phyloP scores from a whole-genome alignment of 2,329 filamentous ascomycete species.

The Neonectria coccinea region DNA sequence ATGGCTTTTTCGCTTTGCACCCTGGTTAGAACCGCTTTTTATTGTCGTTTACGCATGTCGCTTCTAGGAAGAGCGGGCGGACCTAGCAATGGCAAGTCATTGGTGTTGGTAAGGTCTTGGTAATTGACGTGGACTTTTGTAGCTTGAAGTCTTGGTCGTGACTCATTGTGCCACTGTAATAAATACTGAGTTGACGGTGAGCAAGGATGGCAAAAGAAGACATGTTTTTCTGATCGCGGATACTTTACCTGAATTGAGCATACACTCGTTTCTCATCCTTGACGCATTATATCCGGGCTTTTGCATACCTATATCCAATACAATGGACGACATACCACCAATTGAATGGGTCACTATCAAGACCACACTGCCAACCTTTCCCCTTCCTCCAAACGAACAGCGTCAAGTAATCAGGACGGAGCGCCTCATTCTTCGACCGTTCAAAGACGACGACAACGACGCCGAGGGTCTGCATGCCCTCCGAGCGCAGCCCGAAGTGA shows the following conservation, averaged over 20 bases:
- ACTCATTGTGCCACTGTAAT: slow-evolving; percentile 8
- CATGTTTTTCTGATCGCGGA: not conserved
- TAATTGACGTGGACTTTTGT: slow-evolving; percentile 19
- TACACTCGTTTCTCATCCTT: not conserved
- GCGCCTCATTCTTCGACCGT: slow-evolving; percentile 66
- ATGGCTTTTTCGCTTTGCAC: not conserved
- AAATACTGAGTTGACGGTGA: not conserved
- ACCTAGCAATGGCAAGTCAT: slow-evolving; percentile 9
- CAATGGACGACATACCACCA: slow-evolving; percentile 38
- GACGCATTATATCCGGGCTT: not conserved
- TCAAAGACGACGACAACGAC: slow-evolving; percentile 60
- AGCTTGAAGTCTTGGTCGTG: slow-evolving; percentile 7
- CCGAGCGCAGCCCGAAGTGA: slow-evolving; percentile 69
- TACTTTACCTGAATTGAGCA: not conserved
- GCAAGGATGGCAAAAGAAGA: not conserved
- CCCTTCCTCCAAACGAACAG: slow-evolving; percentile 55
- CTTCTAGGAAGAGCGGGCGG: slow-evolving; percentile 13
- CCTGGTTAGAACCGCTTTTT: not conserved
- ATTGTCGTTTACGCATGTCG: not conserved
- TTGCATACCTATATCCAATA: not conserved
- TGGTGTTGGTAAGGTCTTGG: not conserved
- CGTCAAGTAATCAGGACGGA: slow-evolving; percentile 60
- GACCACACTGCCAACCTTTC: slow-evolving; percentile 59
- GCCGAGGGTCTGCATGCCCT: slow-evolving; percentile 62
- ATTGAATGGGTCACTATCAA: slow-evolving; percentile 56